phyloP scores from a whole-genome alignment of 257 asterid genomes.

The Henckelia pumila region DNA sequence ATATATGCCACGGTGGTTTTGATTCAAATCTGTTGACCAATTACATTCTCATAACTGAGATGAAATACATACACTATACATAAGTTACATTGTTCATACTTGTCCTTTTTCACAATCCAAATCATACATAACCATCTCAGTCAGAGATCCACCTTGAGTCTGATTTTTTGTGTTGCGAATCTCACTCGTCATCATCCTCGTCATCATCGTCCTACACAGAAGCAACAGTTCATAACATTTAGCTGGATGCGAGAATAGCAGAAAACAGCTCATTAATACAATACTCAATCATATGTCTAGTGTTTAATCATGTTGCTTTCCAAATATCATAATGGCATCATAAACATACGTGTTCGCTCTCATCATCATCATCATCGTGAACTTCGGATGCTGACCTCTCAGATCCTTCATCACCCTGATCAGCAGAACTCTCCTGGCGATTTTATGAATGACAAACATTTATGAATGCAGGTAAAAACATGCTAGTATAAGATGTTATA shows the following conservation, averaged over 20 bases:
- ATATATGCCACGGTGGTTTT: not conserved
- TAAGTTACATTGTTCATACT: constrained; percentile 24
- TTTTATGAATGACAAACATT: constrained; percentile 15
- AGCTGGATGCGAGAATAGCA: not conserved
- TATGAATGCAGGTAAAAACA: not conserved
- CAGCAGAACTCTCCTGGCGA: constrained; percentile 78
- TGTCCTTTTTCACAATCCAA: constrained; percentile 27
- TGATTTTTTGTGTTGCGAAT: not conserved
- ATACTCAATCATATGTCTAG: no score
- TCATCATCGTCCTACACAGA: constrained; percentile 35
- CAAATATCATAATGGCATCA: not conserved
- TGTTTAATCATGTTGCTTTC: no score
- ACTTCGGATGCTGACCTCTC: constrained; percentile 74
- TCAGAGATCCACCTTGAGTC: constrained; percentile 14
- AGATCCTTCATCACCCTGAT: constrained; percentile 73
- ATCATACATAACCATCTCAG: constrained; percentile 37
- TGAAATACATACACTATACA: constrained; percentile 28
- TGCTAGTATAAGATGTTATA: not conserved
- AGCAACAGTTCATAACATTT: not conserved
- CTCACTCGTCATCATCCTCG: constrained; percentile 34
- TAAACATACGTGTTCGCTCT: constrained; percentile 61
- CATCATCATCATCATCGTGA: constrained; percentile 55
- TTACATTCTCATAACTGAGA: not conserved
- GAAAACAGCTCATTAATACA: not conserved
- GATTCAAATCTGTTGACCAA: not conserved